Base-by-base conservation (phyloP, 2,329 filamentous ascomycete species). In the Colletotrichum tropicale region DNA sequence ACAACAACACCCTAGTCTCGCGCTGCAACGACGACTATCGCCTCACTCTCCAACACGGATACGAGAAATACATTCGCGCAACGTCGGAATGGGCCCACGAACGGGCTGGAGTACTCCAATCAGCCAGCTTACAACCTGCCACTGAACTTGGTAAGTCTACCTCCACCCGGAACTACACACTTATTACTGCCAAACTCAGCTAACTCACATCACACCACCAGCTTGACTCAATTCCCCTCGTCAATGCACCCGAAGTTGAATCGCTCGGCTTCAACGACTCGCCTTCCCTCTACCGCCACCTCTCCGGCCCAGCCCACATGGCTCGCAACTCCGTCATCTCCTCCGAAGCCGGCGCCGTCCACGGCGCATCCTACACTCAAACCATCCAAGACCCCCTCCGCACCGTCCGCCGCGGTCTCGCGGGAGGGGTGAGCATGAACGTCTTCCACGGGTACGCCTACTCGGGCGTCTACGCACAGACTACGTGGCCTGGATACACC, bases 121-220 rank as follows among this genome's bases (percentile, higher is more conserved):
- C 79, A 81, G 75, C 79, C 80, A 8, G 78, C 76, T 3, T 81
- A 81, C 64, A 81, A 81, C 62, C 67, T 81, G 62, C 80, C 80
- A 1, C 61, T 81, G 2, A 79, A 80, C 60, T 79, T 79, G 77
- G 78, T 79, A 18, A 9, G 56, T 32, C 26, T 28, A 10, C 66
- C 43, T 24, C 48, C 24, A 55, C n/a, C 26, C 5, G 8, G 13
- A 65, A 16, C 36, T 32, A 9, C 36, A 43, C 16, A 43, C 36
- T 9, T 18, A 18, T 6, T 18, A 5, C 26, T 26, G 8, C 26
- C 26, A 32, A n/a, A 8, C 56, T 60, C 36, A 26, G 15, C 52
- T 60, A 15, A 18, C 56, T 60, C 36, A 43, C 16, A 18, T 18
- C 36, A 4, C 16, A 43, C 36, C 16, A 10, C 56, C 62, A 66